Percentiles rank a stretch among this genome's conserved stretches.
These are phyloP conservation scores for Fusarium sp. DNA, from an alignment of 2,329 filamentous ascomycete genomes.

Conservation along the genomic window DNA sequence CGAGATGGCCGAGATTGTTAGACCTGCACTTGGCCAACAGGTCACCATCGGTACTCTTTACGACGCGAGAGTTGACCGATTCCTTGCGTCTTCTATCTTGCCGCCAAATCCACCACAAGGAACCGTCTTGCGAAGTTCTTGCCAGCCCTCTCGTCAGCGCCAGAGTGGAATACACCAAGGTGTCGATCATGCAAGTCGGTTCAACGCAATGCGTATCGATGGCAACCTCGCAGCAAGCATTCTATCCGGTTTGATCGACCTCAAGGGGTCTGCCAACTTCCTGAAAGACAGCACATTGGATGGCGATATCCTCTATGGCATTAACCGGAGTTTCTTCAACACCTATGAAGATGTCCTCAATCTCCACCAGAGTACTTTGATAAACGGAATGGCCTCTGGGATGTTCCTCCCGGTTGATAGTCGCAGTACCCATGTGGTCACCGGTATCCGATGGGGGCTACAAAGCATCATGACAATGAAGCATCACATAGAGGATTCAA, in stretches of 20 bases:
- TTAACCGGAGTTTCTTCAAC: background rate
- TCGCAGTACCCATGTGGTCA: conserved; percentile 21
- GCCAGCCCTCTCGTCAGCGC: background rate
- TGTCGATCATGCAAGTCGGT: background rate
- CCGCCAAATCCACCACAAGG: background rate
- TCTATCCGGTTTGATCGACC: background rate
- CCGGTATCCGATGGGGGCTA: conserved; percentile 18
- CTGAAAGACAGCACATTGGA: background rate
- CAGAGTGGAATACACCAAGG: background rate
- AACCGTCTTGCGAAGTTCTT: background rate
- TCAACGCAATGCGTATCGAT: background rate
- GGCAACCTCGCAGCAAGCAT: conserved; percentile 14
- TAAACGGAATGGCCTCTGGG: rapidly evolving
- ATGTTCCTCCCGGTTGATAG: rapidly evolving
- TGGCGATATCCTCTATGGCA: background rate
- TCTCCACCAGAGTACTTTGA: rapidly evolving
- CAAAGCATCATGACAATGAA: conserved; percentile 8
- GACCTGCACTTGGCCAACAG: conserved; percentile 6
- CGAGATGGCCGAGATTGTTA: background rate
- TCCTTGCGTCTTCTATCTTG: conserved; percentile 10
- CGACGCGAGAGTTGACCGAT: conserved; percentile 16
- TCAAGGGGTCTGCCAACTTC: conserved; percentile 9
- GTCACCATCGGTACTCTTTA: conserved; percentile 26
- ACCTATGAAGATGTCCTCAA: background rate
- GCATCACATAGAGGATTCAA: background rate